Conservation (phyloP, 1,139 yeast species). For the Nakaseomyces nivariensis region DNA sequence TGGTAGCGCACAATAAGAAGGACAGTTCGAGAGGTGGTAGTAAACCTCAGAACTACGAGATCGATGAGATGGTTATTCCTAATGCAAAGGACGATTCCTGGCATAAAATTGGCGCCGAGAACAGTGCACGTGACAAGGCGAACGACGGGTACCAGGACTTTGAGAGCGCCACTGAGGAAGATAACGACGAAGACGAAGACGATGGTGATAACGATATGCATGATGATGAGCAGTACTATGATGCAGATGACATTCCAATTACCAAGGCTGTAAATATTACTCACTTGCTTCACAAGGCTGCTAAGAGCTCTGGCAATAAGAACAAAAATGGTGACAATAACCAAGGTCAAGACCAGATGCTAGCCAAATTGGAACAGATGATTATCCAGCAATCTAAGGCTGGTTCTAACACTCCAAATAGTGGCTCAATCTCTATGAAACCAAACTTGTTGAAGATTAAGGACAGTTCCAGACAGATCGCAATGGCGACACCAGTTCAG, state of each 20-base stretch:
- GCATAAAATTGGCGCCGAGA: slow-evolving; percentile 32
- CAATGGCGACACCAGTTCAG: slow-evolving; percentile 73
- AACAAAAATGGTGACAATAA: slow-evolving; percentile 6
- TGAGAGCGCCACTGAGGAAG: slow-evolving; percentile 3
- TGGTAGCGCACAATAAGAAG: slow-evolving; percentile 66
- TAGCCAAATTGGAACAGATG: slow-evolving; percentile 18
- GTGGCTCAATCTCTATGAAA: not conserved
- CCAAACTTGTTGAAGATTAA: slow-evolving; percentile 2
- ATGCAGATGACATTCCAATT: slow-evolving; percentile 21
- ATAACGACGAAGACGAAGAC: slow-evolving; percentile 6
- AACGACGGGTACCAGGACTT: slow-evolving; percentile 1
- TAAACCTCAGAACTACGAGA: slow-evolving; percentile 40
- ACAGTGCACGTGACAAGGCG: not conserved
- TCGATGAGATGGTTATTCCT: slow-evolving; percentile 67
- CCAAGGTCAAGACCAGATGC: slow-evolving; percentile 11
- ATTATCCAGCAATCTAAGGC: slow-evolving; percentile 12
- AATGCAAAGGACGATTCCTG: slow-evolving; percentile 43
- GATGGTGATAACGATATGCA: slow-evolving; percentile 8
- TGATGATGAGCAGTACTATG: slow-evolving; percentile 8
- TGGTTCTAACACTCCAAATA: slow-evolving; percentile 6
- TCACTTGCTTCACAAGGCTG: slow-evolving; percentile 24
- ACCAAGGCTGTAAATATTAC: slow-evolving; percentile 30
- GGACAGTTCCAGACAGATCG: slow-evolving; percentile 21
- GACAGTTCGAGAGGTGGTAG: slow-evolving; percentile 23
- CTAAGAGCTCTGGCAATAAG: slow-evolving; percentile 7